A percentile compares a stretch with the other conserved stretches of the same genome.
These are phyloP conservation scores for Amoebophrya sp. DNA, from an alignment of 169 alveolate species.

Conservation along the genomic window DNA sequence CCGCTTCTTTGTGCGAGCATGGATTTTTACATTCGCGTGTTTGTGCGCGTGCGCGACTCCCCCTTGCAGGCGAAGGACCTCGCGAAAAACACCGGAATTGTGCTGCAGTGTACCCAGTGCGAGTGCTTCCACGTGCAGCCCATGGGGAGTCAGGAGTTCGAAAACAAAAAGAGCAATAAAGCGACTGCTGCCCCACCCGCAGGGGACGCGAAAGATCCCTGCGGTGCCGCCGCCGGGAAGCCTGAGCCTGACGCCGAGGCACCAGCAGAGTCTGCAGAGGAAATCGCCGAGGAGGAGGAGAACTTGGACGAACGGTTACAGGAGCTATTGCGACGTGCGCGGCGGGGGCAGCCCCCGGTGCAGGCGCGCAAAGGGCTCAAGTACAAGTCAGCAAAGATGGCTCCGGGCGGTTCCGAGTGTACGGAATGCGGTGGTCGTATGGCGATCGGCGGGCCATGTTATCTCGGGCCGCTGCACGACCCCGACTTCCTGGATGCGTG, in stretches of 20 bases:
- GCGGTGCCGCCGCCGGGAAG: background rate
- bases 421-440: slow-evolving; percentile 27
- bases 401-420: slow-evolving; percentile 20
- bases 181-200: too few species aligned
- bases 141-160: background rate
- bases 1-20: slow-evolving; percentile 69
- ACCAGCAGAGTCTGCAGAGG: too few species aligned
- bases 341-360: too few species aligned
- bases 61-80: slow-evolving; percentile 32
- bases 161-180: too few species aligned
- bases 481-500: slow-evolving; percentile 26
- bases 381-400: slow-evolving; percentile 19
- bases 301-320: too few species aligned
- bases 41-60: slow-evolving; percentile 30
- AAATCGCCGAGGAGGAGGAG: too few species aligned
- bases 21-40: slow-evolving; percentile 72
- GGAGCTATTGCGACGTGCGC: too few species aligned
- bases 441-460: slow-evolving; percentile 50
- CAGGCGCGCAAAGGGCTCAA: background rate
- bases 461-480: slow-evolving; percentile 46
- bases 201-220: too few species aligned
- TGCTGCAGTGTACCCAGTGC: background rate
- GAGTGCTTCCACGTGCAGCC: background rate
- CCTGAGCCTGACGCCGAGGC: too few species aligned
- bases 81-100: slow-evolving; percentile 29